phyloP scores from a whole-genome alignment of 2,329 filamentous ascomycete species.

The Nothopassalora personata region DNA sequence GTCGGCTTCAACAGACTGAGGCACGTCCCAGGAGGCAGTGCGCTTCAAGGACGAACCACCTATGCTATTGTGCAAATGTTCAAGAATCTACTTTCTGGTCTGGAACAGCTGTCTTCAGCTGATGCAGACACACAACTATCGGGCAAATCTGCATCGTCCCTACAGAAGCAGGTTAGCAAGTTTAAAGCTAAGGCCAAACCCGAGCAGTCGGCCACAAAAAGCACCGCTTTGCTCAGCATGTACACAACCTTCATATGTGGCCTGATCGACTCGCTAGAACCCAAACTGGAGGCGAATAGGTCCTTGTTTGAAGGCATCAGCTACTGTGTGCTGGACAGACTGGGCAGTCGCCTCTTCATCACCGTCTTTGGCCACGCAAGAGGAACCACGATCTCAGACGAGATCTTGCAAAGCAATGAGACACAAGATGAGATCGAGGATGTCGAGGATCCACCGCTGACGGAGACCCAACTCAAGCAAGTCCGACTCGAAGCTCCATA shows the following conservation, averaged over 20 bases:
- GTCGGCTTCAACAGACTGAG: slow-evolving; percentile 21
- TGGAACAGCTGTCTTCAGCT: slow-evolving; percentile 18
- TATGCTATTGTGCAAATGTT: slow-evolving; percentile 36
- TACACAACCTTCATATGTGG: slow-evolving; percentile 35
- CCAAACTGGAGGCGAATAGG: slow-evolving; percentile 33
- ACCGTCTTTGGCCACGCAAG: slow-evolving; percentile 34
- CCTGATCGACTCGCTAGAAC: slow-evolving; percentile 35
- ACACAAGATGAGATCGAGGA: slow-evolving; percentile 23
- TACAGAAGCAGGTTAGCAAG: slow-evolving; percentile 25
- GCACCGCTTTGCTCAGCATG: slow-evolving; percentile 18
- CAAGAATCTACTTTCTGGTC: slow-evolving; percentile 29
- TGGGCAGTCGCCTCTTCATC: slow-evolving; percentile 37
- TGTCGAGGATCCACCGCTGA: slow-evolving; percentile 9
- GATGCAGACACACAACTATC: neutral
- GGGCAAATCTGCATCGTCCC: neutral
- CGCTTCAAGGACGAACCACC: slow-evolving; percentile 21
- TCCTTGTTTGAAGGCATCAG: slow-evolving; percentile 42
- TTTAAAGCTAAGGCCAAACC: slow-evolving; percentile 17
- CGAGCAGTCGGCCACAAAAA: slow-evolving; percentile 16
- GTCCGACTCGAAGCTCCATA: slow-evolving; percentile 37
- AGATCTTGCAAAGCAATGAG: slow-evolving; percentile 18
- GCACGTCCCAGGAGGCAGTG: slow-evolving; percentile 7
- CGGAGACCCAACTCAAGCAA: slow-evolving; percentile 12
- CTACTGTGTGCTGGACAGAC: slow-evolving; percentile 37
- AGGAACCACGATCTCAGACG: slow-evolving; percentile 18